A percentile compares a stretch with the other conserved stretches of the same genome.
Evolutionary conservation across 2,329 filamentous ascomycete species (phyloP).

Genomic region (Claviceps africana): DNA sequence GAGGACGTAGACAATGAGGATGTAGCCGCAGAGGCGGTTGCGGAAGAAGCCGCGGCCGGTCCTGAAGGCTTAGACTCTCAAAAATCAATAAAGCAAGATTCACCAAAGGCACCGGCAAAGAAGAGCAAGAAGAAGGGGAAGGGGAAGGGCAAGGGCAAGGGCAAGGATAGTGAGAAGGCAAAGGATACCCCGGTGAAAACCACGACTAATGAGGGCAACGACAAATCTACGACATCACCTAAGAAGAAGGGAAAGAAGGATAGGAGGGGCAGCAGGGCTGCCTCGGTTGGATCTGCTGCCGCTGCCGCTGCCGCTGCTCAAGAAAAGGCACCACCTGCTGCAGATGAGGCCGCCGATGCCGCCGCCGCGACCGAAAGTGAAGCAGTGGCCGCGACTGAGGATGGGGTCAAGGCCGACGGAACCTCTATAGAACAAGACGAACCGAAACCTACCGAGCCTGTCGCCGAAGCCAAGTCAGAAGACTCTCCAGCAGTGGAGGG

Average conservation of each 20-base stretch:
- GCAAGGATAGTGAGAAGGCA: slow-evolving; percentile 5
- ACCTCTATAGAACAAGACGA: neutral
- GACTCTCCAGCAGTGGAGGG: neutral
- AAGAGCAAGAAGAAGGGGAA: slow-evolving; percentile 10
- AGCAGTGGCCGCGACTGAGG: neutral
- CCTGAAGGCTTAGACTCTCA: neutral
- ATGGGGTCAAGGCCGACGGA: neutral
- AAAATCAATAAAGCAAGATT: slow-evolving; percentile 7
- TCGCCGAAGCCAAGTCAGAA: neutral
- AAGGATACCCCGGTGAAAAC: slow-evolving; percentile 6
- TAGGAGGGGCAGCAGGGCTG: slow-evolving; percentile 7
- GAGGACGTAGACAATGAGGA: slow-evolving; percentile 1
- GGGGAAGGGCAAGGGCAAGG: slow-evolving; percentile 11
- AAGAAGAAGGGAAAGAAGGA: slow-evolving; percentile 12
- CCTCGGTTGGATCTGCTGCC: neutral
- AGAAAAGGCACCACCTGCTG: neutral
- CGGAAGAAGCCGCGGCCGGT: neutral
- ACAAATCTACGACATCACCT: slow-evolving; percentile 6
- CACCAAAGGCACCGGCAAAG: neutral
- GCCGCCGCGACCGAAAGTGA: neutral
- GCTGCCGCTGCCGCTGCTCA: neutral
- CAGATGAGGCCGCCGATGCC: neutral
- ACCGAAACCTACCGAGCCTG: neutral
- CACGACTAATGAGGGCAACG: slow-evolving; percentile 8
- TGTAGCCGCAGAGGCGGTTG: slow-evolving; percentile 1